Evolutionary conservation across 176 grass and related monocot species (phyloP).

Genomic region (Thalia dealbata): DNA sequence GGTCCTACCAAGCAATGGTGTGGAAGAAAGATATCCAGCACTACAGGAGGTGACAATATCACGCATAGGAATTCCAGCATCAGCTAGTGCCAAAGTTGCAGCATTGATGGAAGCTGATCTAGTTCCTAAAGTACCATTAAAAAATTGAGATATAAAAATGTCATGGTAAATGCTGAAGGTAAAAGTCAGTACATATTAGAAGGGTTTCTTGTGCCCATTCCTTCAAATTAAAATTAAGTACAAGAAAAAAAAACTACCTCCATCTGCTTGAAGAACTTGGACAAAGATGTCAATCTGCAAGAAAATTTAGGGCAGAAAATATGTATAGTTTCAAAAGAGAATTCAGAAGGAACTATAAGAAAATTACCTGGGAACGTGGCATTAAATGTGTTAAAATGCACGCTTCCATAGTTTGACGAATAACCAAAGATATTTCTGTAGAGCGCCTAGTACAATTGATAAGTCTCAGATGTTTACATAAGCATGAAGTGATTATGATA

Average conservation of each 20-base stretch:
- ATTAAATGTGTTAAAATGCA: slow-evolving; percentile 81
- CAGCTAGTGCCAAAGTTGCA: slow-evolving; percentile 88
- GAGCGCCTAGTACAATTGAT: slow-evolving; percentile 46
- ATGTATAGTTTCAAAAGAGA: slow-evolving; percentile 5
- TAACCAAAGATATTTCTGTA: slow-evolving; percentile 96
- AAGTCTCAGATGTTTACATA: neutral
- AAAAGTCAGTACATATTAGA: neutral
- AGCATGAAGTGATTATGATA: neutral
- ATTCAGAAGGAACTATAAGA: neutral
- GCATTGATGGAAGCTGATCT: slow-evolving; percentile 98
- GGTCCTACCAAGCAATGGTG: slow-evolving; percentile 68
- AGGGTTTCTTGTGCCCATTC: no score
- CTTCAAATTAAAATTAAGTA: slow-evolving; percentile 6
- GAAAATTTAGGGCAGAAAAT: neutral
- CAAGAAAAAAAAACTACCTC: slow-evolving; percentile 30
- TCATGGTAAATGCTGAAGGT: neutral
- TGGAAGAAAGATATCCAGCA: slow-evolving; percentile 86
- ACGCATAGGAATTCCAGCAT: slow-evolving; percentile 89
- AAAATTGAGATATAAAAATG: neutral
- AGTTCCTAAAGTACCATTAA: slow-evolving; percentile 34
- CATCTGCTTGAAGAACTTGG: slow-evolving; percentile 99
- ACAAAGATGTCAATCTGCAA: slow-evolving; percentile 95
- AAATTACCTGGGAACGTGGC: slow-evolving; percentile 69
- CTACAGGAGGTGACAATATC: slow-evolving; percentile 96
- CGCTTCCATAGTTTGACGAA: slow-evolving; percentile 93